Conservation (phyloP, 768 basidiomycete genomes). For the Strobilomyces dryophilus region DNA sequence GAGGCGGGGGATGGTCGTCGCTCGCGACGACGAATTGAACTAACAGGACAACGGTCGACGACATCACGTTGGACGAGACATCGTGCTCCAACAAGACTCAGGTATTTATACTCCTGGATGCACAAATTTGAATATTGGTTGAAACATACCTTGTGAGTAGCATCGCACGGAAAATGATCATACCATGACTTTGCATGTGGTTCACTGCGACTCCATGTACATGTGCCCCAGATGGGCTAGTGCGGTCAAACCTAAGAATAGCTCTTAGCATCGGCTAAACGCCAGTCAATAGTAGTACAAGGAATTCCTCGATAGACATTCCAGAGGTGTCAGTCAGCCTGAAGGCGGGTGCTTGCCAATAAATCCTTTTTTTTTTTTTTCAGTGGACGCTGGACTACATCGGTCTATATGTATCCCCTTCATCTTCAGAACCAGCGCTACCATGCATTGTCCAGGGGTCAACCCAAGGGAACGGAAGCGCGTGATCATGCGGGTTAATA, state of each 20-base stretch:
- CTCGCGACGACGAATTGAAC: constrained; percentile 16
- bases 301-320: neutral
- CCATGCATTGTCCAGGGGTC: constrained; percentile 38
- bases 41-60: constrained; percentile 18
- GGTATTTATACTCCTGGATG: constrained; percentile 15
- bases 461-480: constrained; percentile 24
- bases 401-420: constrained; percentile 24
- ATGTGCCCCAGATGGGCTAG: neutral
- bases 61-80: constrained; percentile 1
- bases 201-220: neutral
- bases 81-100: neutral
- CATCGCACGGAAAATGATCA: neutral
- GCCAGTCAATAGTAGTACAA: neutral
- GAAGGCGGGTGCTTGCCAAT: constrained; percentile 10
- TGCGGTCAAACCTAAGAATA: neutral
- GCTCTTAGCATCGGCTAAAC: neutral
- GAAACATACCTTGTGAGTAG: neutral
- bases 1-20: constrained; percentile 18
- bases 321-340: constrained; percentile 1
- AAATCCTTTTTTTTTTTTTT: constrained; percentile 14
- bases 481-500: constrained; percentile 6
- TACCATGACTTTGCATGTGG: neutral
- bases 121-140: too few species aligned
- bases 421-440: constrained; percentile 21
- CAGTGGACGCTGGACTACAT: constrained; percentile 20